These are phyloP conservation scores for Inonotus hispidus DNA, from an alignment of 1,284 basidiomycete genomes.

Conservation along the genomic window DNA sequence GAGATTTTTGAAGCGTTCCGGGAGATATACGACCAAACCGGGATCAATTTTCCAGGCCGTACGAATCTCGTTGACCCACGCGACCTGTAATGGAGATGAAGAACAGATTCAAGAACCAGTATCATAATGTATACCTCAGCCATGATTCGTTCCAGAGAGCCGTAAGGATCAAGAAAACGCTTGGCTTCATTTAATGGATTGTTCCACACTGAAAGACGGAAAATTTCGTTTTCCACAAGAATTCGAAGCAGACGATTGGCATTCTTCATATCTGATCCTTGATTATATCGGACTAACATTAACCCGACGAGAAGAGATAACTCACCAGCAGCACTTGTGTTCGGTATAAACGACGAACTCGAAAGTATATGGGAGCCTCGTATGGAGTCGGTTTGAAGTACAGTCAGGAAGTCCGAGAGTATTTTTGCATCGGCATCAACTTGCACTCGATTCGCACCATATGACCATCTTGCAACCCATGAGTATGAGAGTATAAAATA, in stretches of 20 bases:
- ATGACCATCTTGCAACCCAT: constrained; percentile 74
- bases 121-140: constrained; percentile 43
- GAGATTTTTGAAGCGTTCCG: constrained; percentile 78
- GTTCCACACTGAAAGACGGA: constrained; percentile 82
- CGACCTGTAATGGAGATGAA: constrained; percentile 39
- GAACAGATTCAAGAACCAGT: not conserved
- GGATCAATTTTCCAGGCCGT: constrained; percentile 85
- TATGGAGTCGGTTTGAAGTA: constrained; percentile 70
- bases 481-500: constrained; percentile 6
- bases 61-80: constrained; percentile 66
- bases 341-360: constrained; percentile 51
- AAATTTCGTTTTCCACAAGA: constrained; percentile 88
- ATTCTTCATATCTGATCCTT: constrained; percentile 33
- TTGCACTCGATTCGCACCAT: constrained; percentile 88
- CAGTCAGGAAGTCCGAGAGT: constrained; percentile 77
- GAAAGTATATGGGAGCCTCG: constrained; percentile 63
- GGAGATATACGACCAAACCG: constrained; percentile 76
- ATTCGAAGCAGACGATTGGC: constrained; percentile 72
- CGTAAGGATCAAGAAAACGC: constrained; percentile 57
- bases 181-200: constrained; percentile 80
- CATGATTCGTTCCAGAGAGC: constrained; percentile 53
- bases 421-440: constrained; percentile 85
- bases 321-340: constrained; percentile 24
- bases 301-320: constrained; percentile 38
- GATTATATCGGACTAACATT: constrained; percentile 41